Evolutionary conservation across 345 rosid species (phyloP), one percentile per base, ranked within the genome.

Genomic region (Limnanthes douglasii): DNA sequence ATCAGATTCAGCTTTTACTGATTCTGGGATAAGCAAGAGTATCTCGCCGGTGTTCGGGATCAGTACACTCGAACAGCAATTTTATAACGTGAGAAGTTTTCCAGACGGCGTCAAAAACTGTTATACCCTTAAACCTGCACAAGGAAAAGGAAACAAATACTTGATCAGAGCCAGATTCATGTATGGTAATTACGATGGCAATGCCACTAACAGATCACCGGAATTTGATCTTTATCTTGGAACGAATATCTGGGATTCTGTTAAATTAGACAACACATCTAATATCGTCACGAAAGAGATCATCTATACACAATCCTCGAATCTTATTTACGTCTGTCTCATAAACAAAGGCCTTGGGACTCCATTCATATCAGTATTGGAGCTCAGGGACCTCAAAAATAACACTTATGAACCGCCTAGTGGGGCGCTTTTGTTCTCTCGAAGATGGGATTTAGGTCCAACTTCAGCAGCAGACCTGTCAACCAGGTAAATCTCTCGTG

Each of bases 321-420:
- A 50, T 29, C 41, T 28, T 2, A 39, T 48, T 6, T 18, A 22
- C 42, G 48, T 68, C 10, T 68, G 75, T 41, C 55, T 64, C 11
- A 70, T 48, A 4, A 53, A 69, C 33, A 68, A 57, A 3, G 70
- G 65, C 2, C 26, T 21, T 0, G 70, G 74, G 9, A 56, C 50
- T 1, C 74, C 74, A 15, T 56, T 63, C 15, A 56, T 75, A 2
- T 68, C 84, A 5, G 45, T 48, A 6, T 22, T 72, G n/a, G 81
- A 78, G 15, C 36, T 62, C 2, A 28, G 84, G 52, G 53, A 25
- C 38, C 39, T 67, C 5, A 52, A 28, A 0, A 54, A 21, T 38
- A 31, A 27, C 0, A 52, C 50, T 6, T 55, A 59, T 12, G 10
- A 3, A 0, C 21, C 61, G 15, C 15, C 39, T 23, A 54, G 46